Base-by-base conservation (phyloP, 176 grass and related monocot genomes). In the Rhipidocladum racemiflorum region DNA sequence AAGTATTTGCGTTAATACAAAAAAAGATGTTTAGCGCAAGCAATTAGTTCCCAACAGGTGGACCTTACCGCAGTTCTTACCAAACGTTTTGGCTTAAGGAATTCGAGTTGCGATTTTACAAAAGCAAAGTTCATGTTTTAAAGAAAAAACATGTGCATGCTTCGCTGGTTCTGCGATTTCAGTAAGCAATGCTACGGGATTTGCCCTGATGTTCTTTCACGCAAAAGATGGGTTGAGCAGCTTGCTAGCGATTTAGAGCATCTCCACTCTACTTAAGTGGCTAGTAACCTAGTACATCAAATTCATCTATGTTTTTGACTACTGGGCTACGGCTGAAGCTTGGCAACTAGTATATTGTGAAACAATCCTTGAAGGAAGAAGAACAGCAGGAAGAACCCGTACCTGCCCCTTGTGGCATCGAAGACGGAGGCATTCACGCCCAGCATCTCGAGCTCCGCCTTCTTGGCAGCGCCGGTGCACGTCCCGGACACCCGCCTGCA, bases 401-500 rank as follows among this genome's bases (percentile, higher is more conserved):
- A 93, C 91, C 73, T 85, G 91, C 30, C 70, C 9, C 59, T n/a
- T 25, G 18, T 72, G 40, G 85, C 83, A 56, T 97, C 77, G 44
- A 97, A 97, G n/a, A 97, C 65, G 27, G 70, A 88, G 64, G 89
- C 90, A 34, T 74, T 51, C 29, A 89, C 81, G 55, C 92, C 91
- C 80, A 97, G 79, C 73, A 76, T 68, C 51, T 88, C 79, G 5
- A 97, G 87, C 28, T 92, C 85, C 77, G 59, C 85, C 77, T 73
- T 90, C 83, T 87, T 94, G 7, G 75, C 25, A 42, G 27, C n/a
- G 49, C 70, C 78, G 38, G 92, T 91, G 69, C 92, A 94, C 50
- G 90, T 97, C 61, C 89, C 86, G 8, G 83, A 94, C 21, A 97
- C 88, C 77, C 84, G 34, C 88, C 94, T 97, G 74, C 25, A 55